phyloP scores from a whole-genome alignment of 345 rosid species.

The Punica granatum region DNA sequence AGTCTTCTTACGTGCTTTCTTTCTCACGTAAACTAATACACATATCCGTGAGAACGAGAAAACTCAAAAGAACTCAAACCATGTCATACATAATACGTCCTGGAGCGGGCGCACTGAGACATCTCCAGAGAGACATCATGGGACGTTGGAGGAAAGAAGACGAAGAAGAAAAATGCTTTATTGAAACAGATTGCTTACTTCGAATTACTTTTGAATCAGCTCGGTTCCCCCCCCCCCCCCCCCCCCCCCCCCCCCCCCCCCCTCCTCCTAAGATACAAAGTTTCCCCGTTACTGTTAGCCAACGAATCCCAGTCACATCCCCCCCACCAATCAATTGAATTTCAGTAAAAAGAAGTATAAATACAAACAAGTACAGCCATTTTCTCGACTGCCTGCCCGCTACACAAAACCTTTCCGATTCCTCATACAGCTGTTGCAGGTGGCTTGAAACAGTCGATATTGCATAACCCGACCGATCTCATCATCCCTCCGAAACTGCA shows the following conservation, averaged over 20 bases:
- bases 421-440: conserved; percentile 41
- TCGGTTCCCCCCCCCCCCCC: neutral
- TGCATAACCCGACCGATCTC: conserved; percentile 84
- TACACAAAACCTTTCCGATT: conserved; percentile 5
- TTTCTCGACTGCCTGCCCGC: neutral
- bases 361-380: neutral
- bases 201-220: neutral
- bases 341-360: neutral
- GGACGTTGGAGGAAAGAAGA: neutral
- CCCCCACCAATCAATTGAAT: conserved; percentile 5
- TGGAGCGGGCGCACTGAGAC: too few relatives aligned
- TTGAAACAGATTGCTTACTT: neutral
- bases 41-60: too few relatives aligned
- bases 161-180: neutral
- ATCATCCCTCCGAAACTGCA: conserved; percentile 79
- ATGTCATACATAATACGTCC: too few relatives aligned
- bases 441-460: conserved; percentile 86
- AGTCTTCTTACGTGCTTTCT: too few relatives aligned
- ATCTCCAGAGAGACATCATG: neutral
- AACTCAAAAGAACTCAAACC: too few relatives aligned
- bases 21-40: too few relatives aligned
- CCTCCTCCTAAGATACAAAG: neutral
- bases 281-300: conserved; percentile 4
- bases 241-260: neutral
- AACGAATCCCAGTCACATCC: neutral